These are phyloP conservation scores for Mucor irregularis DNA, from an alignment of 371 early-diverging fungal genomes.

Conservation along the genomic window DNA sequence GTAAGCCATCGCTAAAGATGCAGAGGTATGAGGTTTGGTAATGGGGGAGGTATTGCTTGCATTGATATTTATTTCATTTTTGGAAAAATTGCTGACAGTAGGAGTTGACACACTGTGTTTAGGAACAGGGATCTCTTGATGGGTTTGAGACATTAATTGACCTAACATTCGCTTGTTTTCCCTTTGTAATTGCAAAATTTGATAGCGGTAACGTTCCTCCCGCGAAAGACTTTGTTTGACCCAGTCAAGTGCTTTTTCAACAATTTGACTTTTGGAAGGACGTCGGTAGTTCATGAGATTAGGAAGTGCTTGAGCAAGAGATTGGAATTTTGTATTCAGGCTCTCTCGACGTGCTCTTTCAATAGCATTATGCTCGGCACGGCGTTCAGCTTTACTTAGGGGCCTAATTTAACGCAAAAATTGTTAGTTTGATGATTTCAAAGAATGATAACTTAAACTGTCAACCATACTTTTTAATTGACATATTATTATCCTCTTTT, in stretches of 20 bases:
- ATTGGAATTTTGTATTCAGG: slow-evolving; percentile 66
- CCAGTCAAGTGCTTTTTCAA: slow-evolving; percentile 64
- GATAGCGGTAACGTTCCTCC: slow-evolving; percentile 32
- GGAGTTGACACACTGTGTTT: not conserved
- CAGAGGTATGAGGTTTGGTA: not conserved
- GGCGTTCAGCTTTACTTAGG: slow-evolving; percentile 52
- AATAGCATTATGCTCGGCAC: slow-evolving; percentile 73
- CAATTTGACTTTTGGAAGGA: slow-evolving; percentile 69
- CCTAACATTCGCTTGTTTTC: slow-evolving; percentile 24
- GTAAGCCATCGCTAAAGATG: too few species aligned
- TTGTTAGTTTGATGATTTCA: too few species aligned
- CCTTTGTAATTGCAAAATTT: slow-evolving; percentile 31
- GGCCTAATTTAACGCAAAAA: too few species aligned
- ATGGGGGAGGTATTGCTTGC: not conserved
- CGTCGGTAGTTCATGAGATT: slow-evolving; percentile 59
- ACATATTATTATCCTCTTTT: slow-evolving; percentile 1
- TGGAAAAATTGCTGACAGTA: not conserved
- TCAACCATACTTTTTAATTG: slow-evolving; percentile 2
- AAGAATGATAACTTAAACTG: not conserved
- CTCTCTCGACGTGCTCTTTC: slow-evolving; percentile 74
- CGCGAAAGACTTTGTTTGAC: slow-evolving; percentile 32
- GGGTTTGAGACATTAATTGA: not conserved
- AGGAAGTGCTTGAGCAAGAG: slow-evolving; percentile 65
- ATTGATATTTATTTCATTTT: not conserved
- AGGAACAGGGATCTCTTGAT: not conserved